Evolutionary conservation across 2,329 filamentous ascomycete genomes (phyloP), one percentile per base, ranked within the genome.

Genomic region (Scopulariopsis brevicaulis): DNA sequence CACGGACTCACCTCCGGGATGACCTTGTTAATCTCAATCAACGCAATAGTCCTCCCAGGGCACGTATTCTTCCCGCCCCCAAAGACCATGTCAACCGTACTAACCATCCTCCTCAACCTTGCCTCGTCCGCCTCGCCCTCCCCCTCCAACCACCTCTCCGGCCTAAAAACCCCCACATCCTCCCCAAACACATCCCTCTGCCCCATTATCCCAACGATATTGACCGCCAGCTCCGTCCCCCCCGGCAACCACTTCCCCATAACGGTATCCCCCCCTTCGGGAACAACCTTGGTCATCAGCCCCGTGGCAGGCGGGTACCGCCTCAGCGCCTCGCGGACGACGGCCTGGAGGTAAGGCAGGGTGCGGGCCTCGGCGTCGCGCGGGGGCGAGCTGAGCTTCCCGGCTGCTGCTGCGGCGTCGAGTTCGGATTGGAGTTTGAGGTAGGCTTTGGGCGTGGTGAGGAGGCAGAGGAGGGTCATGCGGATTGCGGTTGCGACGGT

Each of bases 401-500:
- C 43, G 14, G 57, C 52, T 20, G 60, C 61, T 14, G 46, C 61
- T 37, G 59, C 62, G 20, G 53, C 61, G 43, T 74, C 69, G 51
- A 78, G 72, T 61, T 81, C 78, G 0, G 63, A 63, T 11, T 73
- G 71, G 1, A 82, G 65, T 14, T 70, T 71, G 4, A 61, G 57
- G 57, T 75, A 72, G 0, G 77, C 70, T 2, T 66, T 66, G 0
- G 74, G 76, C 37, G 71, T 72, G n/a, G 72, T 78, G 46, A 77
- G 73, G 48, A 83, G 66, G 59, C 78, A 76, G 37, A 82, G 73
- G 48, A 83, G 59, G 4, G 73, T 79, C 60, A 76, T 72, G 2
- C 80, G 76, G 2, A 84, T 69, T 1, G 75, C 74, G 0, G 76
- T 77, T 0, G 78, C 75, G 0, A 77, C 77, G 5, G 77, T 80